These are phyloP conservation scores for Camillea tinctor DNA, from an alignment of 2,329 filamentous ascomycete genomes.

Conservation along the genomic window DNA sequence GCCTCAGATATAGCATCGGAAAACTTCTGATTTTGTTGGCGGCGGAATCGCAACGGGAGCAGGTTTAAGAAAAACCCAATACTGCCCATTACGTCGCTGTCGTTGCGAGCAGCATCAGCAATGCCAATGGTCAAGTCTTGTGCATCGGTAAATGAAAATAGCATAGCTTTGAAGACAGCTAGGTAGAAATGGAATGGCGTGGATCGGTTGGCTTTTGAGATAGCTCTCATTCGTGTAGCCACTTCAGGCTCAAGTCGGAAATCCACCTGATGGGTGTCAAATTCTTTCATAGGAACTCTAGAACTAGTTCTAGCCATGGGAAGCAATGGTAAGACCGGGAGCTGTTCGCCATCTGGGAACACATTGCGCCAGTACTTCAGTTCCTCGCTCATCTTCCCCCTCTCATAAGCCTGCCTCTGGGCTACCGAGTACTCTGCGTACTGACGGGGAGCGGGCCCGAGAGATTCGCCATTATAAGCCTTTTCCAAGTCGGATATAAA, in stretches of 20 bases:
- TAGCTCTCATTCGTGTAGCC: constrained; percentile 21
- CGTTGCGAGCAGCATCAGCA: constrained; percentile 36
- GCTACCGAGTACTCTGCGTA: constrained; percentile 35
- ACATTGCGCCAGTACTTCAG: constrained; percentile 35
- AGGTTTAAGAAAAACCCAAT: constrained; percentile 41
- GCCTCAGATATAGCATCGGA: background rate
- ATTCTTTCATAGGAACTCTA: constrained; percentile 21
- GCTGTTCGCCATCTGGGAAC: constrained; percentile 19
- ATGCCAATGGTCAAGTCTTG: constrained; percentile 47
- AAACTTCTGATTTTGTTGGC: constrained; percentile 2
- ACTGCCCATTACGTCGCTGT: constrained; percentile 22
- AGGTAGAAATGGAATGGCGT: constrained; percentile 47
- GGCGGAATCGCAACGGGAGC: constrained; percentile 33
- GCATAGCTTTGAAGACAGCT: constrained; percentile 38
- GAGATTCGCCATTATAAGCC: constrained; percentile 35
- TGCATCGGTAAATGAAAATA: constrained; percentile 33
- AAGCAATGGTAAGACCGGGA: constrained; percentile 33
- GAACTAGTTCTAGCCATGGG: constrained; percentile 25
- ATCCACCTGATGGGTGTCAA: constrained; percentile 14
- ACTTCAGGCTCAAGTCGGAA: constrained; percentile 18
- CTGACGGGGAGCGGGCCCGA: constrained; percentile 28
- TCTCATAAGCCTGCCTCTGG: constrained; percentile 31
- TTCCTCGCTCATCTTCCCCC: constrained; percentile 28
- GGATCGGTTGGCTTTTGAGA: constrained; percentile 12
- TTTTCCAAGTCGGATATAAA: constrained; percentile 44